Base-by-base conservation (phyloP, 2,329 filamentous ascomycete species). In the Sporothrix curviconia region DNA sequence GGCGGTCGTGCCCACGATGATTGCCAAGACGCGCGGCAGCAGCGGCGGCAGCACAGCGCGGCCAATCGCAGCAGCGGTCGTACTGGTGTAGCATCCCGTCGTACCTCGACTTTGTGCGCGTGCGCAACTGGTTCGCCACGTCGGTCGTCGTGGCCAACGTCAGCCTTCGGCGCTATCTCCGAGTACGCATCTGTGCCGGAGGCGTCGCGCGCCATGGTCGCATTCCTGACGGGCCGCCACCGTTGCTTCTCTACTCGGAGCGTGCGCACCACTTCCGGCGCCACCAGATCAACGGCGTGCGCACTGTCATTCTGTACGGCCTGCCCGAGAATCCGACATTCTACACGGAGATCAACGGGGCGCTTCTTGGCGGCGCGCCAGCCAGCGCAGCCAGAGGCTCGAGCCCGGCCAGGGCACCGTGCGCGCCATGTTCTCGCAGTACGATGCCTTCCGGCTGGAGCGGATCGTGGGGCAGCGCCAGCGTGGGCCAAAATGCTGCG, bases 211-310 rank as follows among this genome's bases (percentile, higher is more conserved):
- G 90, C 92, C 8, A 81, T 92, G n/a, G 24, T 92, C 89, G 12
- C 89, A 96, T 69, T 99, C 72, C 75, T 90, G 62, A 87, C 78
- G 39, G 94, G 92, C 5, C 80, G 91, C 15, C 89, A 96, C 68
- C 84, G 84, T 19, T 97, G 17, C 73, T 99, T 39, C 76, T 99
- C 15, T 99, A 97, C 73, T 95, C 92, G 2, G 92, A 95, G 70
- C 85, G 94, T 59, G 89, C 92, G n/a, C 94, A 99, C 72, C 94
- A 99, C 72, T 97, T 97, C 78, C 84, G 90, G 51, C 81, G 94
- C n/a, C 91, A 94, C 68, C 81, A 83, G 63, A 79, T 99, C 55
- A 81, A 84, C 36, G 94, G 94, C 22, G 90, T 94, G 14, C 86
- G 85, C 70, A 80, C 85, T 40, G 82, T 97, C n/a, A 80, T 96